Conservation (phyloP, 768 basidiomycete genomes). For the Kondoa subrosea region DNA sequence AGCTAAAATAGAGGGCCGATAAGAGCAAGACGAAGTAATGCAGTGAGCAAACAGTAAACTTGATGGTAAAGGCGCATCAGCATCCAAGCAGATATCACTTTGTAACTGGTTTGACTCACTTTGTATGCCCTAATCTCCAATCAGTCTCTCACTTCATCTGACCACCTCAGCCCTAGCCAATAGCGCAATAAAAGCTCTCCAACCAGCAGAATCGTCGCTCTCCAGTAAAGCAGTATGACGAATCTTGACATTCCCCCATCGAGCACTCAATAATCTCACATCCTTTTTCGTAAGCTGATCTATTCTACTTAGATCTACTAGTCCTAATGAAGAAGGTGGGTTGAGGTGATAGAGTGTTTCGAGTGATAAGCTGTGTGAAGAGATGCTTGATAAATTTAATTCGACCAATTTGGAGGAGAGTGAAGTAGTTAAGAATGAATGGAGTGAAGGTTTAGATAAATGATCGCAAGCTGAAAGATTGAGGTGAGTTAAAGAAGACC, state of each 20-base stretch:
- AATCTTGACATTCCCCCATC: neutral
- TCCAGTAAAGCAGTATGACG: neutral
- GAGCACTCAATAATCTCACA: neutral
- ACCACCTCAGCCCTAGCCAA: neutral
- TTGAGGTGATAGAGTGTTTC: neutral
- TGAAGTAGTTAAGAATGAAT: neutral
- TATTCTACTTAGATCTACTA: neutral
- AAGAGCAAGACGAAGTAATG: too few relatives aligned
- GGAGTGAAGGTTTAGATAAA: neutral
- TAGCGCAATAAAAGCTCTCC: neutral
- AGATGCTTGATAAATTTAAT: neutral
- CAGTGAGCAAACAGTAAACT: too few relatives aligned
- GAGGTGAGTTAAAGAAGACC: neutral
- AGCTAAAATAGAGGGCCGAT: too few relatives aligned
- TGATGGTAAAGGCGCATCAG: too few relatives aligned
- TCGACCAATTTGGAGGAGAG: neutral
- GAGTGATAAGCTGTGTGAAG: neutral
- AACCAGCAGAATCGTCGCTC: neutral
- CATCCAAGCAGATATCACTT: too few relatives aligned
- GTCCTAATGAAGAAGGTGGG: neutral
- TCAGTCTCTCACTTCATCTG: too few relatives aligned
- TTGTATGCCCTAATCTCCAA: too few relatives aligned
- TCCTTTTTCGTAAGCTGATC: neutral
- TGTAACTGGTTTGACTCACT: too few relatives aligned
- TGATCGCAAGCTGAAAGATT: neutral